These are phyloP conservation scores for Russula foetens DNA, from an alignment of 768 basidiomycete genomes.

Conservation along the genomic window DNA sequence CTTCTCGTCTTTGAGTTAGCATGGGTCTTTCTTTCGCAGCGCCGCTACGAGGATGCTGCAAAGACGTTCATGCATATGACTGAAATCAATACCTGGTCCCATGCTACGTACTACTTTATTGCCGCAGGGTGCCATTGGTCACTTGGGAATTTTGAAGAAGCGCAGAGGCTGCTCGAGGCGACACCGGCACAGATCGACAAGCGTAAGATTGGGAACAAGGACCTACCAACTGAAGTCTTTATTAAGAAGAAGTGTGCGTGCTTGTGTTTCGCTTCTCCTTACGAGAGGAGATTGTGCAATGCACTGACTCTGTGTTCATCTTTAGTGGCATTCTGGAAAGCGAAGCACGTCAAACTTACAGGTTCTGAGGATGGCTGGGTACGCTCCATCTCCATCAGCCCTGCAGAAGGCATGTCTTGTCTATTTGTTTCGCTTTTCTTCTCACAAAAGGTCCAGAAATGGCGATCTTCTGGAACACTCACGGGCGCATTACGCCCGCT, in stretches of 20 bases:
- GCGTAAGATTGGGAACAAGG: constrained; percentile 56
- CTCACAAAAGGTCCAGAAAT: constrained; percentile 41
- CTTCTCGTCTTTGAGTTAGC: constrained; percentile 70
- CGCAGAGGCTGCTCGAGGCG: constrained; percentile 51
- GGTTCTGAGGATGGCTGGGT: constrained; percentile 45
- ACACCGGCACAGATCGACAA: constrained; percentile 54
- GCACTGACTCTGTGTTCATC: neutral
- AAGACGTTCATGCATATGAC: constrained; percentile 57
- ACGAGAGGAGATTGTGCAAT: neutral
- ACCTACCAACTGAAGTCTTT: constrained; percentile 66
- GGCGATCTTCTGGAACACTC: constrained; percentile 74
- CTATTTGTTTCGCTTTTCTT: neutral
- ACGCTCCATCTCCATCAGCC: constrained; percentile 52
- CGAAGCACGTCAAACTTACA: constrained; percentile 50
- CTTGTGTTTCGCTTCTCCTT: neutral
- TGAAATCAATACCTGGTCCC: constrained; percentile 65
- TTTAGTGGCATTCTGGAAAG: constrained; percentile 66
- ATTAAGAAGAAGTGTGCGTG: constrained; percentile 68
- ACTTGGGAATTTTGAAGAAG: constrained; percentile 44
- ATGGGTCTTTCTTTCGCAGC: constrained; percentile 60
- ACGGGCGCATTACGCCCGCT: constrained; percentile 46
- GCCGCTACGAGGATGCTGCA: constrained; percentile 59
- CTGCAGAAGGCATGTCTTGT: constrained; percentile 53
- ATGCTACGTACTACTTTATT: constrained; percentile 71
- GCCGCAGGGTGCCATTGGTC: constrained; percentile 69